Evolutionary conservation across 1,139 yeast genomes (phyloP).

Genomic region (Pichia sp.): DNA sequence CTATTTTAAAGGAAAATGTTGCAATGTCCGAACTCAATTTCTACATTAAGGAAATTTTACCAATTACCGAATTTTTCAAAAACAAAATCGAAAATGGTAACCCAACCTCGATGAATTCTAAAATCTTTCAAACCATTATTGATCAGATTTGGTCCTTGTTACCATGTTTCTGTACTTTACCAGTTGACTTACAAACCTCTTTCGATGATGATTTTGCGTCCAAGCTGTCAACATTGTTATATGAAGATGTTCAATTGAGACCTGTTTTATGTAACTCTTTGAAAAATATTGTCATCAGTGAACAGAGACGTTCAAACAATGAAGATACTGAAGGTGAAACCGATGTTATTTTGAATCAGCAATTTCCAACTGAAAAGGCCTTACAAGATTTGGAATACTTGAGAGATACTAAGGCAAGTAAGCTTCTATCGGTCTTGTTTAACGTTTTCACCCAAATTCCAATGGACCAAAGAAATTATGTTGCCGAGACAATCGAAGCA

Average conservation of each 20-base stretch:
- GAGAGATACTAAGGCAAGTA: constrained; percentile 51
- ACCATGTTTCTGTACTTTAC: constrained; percentile 85
- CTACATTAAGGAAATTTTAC: constrained; percentile 57
- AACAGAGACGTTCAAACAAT: constrained; percentile 42
- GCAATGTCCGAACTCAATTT: constrained; percentile 60
- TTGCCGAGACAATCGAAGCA: constrained; percentile 78
- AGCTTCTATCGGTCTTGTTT: constrained; percentile 77
- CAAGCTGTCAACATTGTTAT: constrained; percentile 61
- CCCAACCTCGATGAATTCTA: constrained; percentile 55
- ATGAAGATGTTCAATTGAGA: constrained; percentile 68
- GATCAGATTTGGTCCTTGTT: constrained; percentile 91
- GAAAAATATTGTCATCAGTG: constrained; percentile 71
- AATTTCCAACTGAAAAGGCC: constrained; percentile 54
- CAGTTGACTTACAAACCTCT: constrained; percentile 56
- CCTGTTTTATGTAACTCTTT: constrained; percentile 75
- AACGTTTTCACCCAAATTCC: constrained; percentile 84
- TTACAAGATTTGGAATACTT: constrained; percentile 51
- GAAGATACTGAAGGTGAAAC: constrained; percentile 31
- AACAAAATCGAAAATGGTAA: constrained; percentile 33
- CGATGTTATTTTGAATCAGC: constrained; percentile 49
- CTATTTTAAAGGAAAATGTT: constrained; percentile 83
- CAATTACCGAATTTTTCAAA: constrained; percentile 55
- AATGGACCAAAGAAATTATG: constrained; percentile 76
- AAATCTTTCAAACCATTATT: constrained; percentile 71
- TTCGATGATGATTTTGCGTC: constrained; percentile 78